A percentile compares a stretch with the other conserved stretches of the same genome.
phyloP scores from a whole-genome alignment of 345 rosid genomes.

The Cardiospermum halicacabum region DNA sequence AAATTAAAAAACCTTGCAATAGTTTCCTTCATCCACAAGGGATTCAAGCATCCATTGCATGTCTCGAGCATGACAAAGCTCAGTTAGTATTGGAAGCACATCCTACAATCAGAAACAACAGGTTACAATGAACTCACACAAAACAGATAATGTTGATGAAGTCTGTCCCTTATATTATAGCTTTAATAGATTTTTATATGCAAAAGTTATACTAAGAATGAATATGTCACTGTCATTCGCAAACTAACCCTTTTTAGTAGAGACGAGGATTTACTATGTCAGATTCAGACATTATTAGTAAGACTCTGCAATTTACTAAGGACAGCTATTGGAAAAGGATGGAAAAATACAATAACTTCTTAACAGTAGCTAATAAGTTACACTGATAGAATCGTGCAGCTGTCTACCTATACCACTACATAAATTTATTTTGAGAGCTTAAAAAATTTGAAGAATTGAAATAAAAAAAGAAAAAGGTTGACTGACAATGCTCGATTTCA shows the following conservation, averaged over 20 bases:
- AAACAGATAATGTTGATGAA: not conserved
- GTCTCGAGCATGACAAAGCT: slow-evolving; percentile 69
- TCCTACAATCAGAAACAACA: slow-evolving; percentile 47
- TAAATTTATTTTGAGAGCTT: not conserved
- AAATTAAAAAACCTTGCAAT: slow-evolving; percentile 88
- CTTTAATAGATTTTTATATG: not conserved
- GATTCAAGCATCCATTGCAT: slow-evolving; percentile 83
- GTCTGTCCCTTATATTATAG: not conserved
- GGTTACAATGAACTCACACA: not conserved
- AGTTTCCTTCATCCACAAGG: slow-evolving; percentile 86
- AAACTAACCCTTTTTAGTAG: too few species aligned
- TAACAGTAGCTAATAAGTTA: too few species aligned
- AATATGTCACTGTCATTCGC: too few species aligned
- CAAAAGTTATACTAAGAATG: too few species aligned
- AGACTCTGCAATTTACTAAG: too few species aligned
- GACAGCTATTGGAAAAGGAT: too few species aligned
- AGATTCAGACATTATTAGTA: too few species aligned
- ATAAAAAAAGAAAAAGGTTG: not conserved
- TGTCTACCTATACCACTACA: not conserved
- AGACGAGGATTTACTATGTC: too few species aligned
- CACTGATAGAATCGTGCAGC: not conserved
- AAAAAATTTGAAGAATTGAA: not conserved
- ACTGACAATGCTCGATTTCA: slow-evolving; percentile 4
- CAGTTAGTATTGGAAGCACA: slow-evolving; percentile 73
- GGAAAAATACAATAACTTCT: too few species aligned